Conservation (phyloP, 2,329 filamentous ascomycete genomes). For the Colletotrichum sp. region DNA sequence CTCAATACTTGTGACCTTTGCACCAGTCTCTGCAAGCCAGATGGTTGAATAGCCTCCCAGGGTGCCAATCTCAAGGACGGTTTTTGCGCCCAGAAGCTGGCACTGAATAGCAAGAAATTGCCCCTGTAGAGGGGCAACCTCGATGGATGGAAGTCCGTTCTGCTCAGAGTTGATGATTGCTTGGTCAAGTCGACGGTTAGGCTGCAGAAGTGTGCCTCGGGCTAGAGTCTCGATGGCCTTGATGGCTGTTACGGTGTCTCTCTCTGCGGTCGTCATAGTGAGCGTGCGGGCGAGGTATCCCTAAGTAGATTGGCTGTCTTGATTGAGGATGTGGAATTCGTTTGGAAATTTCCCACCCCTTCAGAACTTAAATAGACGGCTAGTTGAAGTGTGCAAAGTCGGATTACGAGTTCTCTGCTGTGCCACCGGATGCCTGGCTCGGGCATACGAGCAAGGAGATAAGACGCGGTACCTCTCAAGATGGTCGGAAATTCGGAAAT, state of each 20-base stretch:
- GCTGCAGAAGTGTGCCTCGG: neutral
- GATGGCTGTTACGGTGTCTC: neutral
- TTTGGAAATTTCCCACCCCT: neutral
- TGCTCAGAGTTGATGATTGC: conserved; percentile 34
- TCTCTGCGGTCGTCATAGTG: neutral
- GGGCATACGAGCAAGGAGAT: neutral
- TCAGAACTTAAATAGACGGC: neutral
- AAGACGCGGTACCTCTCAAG: neutral
- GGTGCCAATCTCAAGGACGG: conserved; percentile 59
- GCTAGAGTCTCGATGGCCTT: neutral
- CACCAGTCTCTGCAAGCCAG: conserved; percentile 49
- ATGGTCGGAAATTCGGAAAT: neutral
- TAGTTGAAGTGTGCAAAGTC: neutral
- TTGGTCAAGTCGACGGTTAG: conserved; percentile 24
- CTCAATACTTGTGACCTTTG: conserved; percentile 57
- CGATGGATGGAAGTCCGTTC: conserved; percentile 41
- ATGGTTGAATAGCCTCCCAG: conserved; percentile 59
- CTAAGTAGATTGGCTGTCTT: neutral
- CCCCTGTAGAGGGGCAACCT: conserved; percentile 37
- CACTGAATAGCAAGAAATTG: conserved; percentile 44
- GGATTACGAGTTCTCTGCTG: neutral
- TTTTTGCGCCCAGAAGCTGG: conserved; percentile 36
- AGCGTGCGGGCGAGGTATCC: neutral
- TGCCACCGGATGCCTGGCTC: neutral
- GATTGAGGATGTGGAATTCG: no score